These are phyloP conservation scores for Samsoniella hepiali DNA, from an alignment of 2,329 filamentous ascomycete species.

Conservation along the genomic window DNA sequence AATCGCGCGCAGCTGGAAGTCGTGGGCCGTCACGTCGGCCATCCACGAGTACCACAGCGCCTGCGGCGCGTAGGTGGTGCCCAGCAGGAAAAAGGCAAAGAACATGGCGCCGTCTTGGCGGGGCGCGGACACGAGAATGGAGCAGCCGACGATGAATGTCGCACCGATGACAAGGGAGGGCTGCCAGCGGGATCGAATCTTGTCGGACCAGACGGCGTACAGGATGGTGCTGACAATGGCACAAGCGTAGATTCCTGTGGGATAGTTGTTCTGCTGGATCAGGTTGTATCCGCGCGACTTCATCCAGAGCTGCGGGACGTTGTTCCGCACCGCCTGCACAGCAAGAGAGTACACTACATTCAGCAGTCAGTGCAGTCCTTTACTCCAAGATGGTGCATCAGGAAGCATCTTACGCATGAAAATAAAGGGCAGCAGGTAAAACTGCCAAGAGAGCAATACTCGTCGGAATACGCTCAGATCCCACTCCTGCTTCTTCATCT, in stretches of 20 bases:
- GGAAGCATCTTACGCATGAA: slow-evolving; percentile 38
- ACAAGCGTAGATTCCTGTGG: slow-evolving; percentile 39
- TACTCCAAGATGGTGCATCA: fast-evolving
- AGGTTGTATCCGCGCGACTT: slow-evolving; percentile 40
- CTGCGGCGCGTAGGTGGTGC: slow-evolving; percentile 44
- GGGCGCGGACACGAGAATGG: slow-evolving; percentile 36
- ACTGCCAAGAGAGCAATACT: slow-evolving; percentile 40
- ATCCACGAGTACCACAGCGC: slow-evolving; percentile 47
- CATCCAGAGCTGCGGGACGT: slow-evolving; percentile 45
- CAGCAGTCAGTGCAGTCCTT: neutral
- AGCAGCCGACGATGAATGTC: slow-evolving; percentile 40
- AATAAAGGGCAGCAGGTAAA: slow-evolving; percentile 42
- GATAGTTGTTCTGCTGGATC: slow-evolving; percentile 44
- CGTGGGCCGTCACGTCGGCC: slow-evolving; percentile 40
- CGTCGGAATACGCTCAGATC: slow-evolving; percentile 19
- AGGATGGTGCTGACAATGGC: slow-evolving; percentile 41
- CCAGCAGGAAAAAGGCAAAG: slow-evolving; percentile 43
- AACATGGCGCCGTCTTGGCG: slow-evolving; percentile 36
- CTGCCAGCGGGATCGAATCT: slow-evolving; percentile 41
- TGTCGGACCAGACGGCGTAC: slow-evolving; percentile 41
- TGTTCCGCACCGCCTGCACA: slow-evolving; percentile 41
- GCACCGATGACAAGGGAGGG: slow-evolving; percentile 40
- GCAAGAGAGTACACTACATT: slow-evolving; percentile 39
- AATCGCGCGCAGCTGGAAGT: slow-evolving; percentile 40
- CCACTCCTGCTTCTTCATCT: slow-evolving; percentile 24